phyloP scores from a whole-genome alignment of 352 stramenopile genomes.

The Pythium dissimile region DNA sequence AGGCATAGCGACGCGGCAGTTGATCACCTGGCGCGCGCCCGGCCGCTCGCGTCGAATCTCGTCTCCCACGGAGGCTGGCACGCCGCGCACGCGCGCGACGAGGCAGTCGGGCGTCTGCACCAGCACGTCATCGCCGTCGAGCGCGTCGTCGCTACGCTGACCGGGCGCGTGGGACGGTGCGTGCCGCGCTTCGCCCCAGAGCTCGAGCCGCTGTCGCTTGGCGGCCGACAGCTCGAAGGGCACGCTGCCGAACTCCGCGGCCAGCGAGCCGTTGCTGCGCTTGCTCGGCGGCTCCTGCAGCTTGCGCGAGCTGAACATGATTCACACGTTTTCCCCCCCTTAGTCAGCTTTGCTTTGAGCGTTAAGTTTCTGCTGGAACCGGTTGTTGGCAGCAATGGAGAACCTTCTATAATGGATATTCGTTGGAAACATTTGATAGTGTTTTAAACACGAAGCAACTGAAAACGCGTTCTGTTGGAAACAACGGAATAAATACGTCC shows the following conservation, averaged over 20 bases:
- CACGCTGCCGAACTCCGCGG: slow-evolving; percentile 11
- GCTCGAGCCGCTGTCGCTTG: slow-evolving; percentile 69
- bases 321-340: not conserved
- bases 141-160: not conserved
- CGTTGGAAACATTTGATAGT: not conserved
- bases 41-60: slow-evolving; percentile 45
- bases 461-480: slow-evolving; percentile 15
- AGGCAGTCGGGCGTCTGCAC: slow-evolving; percentile 53
- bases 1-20: slow-evolving; percentile 24
- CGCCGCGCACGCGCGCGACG: slow-evolving; percentile 37
- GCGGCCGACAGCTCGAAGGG: slow-evolving; percentile 13
- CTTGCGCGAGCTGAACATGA: slow-evolving; percentile 77
- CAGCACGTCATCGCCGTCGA: slow-evolving; percentile 28
- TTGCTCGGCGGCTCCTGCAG: slow-evolving; percentile 60
- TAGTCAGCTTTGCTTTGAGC: not conserved
- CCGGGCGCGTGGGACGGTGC: slow-evolving; percentile 23
- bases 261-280: slow-evolving; percentile 44
- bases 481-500: slow-evolving; percentile 32
- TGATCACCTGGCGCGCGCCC: slow-evolving; percentile 8
- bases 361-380: not conserved
- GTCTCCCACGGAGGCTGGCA: slow-evolving; percentile 43
- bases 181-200: slow-evolving; percentile 14
- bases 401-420: slow-evolving; percentile 4
- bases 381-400: not conserved
- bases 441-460: not conserved